Evolutionary conservation across 192 early-diverging fungal species (phyloP).

Genomic region (Coemansia sp.): DNA sequence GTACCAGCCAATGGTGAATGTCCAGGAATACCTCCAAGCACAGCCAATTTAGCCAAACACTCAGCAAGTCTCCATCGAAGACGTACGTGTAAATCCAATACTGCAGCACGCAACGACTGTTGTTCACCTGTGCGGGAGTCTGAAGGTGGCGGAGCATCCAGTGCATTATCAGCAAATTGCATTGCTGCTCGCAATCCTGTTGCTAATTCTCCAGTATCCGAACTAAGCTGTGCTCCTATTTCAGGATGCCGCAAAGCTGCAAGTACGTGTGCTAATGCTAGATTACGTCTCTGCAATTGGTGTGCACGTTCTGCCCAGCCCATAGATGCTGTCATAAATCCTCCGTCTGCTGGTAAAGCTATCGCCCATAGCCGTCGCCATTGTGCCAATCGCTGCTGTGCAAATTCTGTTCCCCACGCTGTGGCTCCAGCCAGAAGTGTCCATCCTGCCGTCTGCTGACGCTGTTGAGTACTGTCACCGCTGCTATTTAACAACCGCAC

Average conservation of each 20-base stretch:
- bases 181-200: conserved; percentile 20
- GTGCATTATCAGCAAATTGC: conserved; percentile 49
- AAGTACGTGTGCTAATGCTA: conserved; percentile 35
- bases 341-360: conserved; percentile 29
- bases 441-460: conserved; percentile 42
- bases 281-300: conserved; percentile 20
- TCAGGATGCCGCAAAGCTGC: not conserved
- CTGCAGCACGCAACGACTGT: conserved; percentile 16
- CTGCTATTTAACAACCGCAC: conserved; percentile 65
- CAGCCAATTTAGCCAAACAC: conserved; percentile 16
- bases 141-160: conserved; percentile 38
- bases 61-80: conserved; percentile 31
- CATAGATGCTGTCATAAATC: conserved; percentile 36
- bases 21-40: not conserved
- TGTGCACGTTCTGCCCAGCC: conserved; percentile 28
- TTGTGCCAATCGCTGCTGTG: conserved; percentile 6
- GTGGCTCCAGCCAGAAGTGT: conserved; percentile 27
- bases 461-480: conserved; percentile 14
- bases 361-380: conserved; percentile 32
- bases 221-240: not conserved
- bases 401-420: conserved; percentile 10
- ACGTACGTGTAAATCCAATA: conserved; percentile 23
- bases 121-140: conserved; percentile 2
- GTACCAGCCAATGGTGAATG: conserved; percentile 13
- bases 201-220: not conserved